Base-by-base conservation (phyloP, 73 alveolate species). In the Paramecium biaurelia region DNA sequence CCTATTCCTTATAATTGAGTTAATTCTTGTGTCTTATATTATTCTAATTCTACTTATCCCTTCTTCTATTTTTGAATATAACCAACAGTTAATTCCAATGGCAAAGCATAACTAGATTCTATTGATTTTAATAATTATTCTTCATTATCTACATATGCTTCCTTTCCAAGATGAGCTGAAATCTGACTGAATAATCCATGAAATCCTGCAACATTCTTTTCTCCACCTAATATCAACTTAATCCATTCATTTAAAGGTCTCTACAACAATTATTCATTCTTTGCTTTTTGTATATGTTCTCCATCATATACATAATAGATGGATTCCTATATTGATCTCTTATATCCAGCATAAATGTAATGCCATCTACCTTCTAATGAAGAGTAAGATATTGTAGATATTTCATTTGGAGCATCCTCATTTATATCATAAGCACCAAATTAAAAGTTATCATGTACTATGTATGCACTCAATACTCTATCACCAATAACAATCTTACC, bases 371-470 rank as follows among this genome's bases (percentile, higher is more conserved):
- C 90, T 45, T 79, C 90, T 45, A 79, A 79, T 1, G 20, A 18
- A 0, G 30, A 9, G 7, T 79, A 79, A 42, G 90, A 57, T 0
- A 79, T 79, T 45, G 56, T 30, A 2, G 90, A 38, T n/a, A 79
- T 24, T 45, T 79, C 90, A 79, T 79, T 79, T 5, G 90, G 90
- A 14, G 70, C 43, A 24, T 79, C 42, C 1, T 79, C 90, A 42
- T 6, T 79, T 8, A 79, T 21, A 79, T 79, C 90, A 45, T 79
- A 79, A 0, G 90, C 56, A 43, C 90, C 90, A 45, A 79, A 79
- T 4, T 43, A 79, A 45, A 38, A 79, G 43, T 79, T 79, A 43
- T 45, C 90, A 23, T 41, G 18, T 18, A 79, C 24, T 7, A 79
- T 9, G 12, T 79, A 45, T 15, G 90, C 53, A 79, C 90, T 79